Evolutionary conservation across 306 rosid genomes (phyloP).

Genomic region (Sicyos edulis): DNA sequence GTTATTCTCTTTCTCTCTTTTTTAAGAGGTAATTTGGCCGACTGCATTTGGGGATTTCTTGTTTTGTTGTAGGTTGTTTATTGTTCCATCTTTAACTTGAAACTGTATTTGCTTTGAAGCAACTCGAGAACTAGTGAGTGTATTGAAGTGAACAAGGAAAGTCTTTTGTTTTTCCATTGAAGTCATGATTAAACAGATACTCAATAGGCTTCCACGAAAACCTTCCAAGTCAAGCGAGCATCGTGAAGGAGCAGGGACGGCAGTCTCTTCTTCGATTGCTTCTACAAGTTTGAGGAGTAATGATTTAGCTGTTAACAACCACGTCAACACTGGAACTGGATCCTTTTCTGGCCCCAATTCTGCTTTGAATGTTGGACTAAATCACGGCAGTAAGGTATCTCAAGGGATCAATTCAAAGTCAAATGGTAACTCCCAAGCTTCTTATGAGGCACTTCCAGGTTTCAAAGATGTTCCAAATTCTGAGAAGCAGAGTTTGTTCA

Average conservation of each 20-base stretch:
- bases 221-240: constrained; percentile 67
- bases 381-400: constrained; percentile 44
- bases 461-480: constrained; percentile 79
- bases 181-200: constrained; percentile 88
- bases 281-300: constrained; percentile 51
- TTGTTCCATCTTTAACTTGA: constrained; percentile 26
- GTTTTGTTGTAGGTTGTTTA: constrained; percentile 20
- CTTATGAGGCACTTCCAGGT: constrained; percentile 75
- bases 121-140: constrained; percentile 26
- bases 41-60: constrained; percentile 25
- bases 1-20: not conserved
- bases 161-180: constrained; percentile 26
- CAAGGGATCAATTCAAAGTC: constrained; percentile 57
- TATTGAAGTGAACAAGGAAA: constrained; percentile 29
- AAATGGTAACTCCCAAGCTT: constrained; percentile 51
- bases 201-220: constrained; percentile 84
- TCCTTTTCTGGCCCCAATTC: constrained; percentile 44
- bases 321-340: constrained; percentile 41
- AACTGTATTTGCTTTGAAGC: constrained; percentile 34
- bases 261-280: constrained; percentile 55
- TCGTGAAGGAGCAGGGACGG: constrained; percentile 72
- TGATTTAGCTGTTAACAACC: constrained; percentile 35
- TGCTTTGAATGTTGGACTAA: constrained; percentile 45
- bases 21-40: not conserved
- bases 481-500: constrained; percentile 76